phyloP scores from a whole-genome alignment of 257 asterid species.

The Dorcoceras hygrometricum region DNA sequence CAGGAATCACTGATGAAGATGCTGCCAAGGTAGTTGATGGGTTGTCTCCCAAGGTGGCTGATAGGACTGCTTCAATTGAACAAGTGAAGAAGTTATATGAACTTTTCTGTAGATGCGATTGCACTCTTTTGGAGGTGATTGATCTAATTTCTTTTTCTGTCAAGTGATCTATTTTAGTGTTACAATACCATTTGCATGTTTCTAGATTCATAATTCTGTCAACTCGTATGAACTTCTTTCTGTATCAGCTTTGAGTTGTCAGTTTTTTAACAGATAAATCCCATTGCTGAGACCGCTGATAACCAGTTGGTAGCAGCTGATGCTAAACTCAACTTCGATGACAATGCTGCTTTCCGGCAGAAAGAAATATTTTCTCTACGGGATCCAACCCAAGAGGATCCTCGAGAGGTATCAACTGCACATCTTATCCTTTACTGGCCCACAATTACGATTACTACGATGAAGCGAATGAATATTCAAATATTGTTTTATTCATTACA shows the following conservation, averaged over 20 bases:
- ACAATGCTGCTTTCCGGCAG: conserved; percentile 93
- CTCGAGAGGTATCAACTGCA: conserved; percentile 78
- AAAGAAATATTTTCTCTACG: conserved; percentile 80
- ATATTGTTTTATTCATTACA: conserved; percentile 8
- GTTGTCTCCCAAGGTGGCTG: conserved; percentile 83
- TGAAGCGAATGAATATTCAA: conserved; percentile 10
- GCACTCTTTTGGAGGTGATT: conserved; percentile 88
- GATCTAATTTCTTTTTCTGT: conserved; percentile 14
- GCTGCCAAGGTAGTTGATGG: conserved; percentile 99
- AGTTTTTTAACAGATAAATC: conserved; percentile 67
- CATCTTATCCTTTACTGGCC: not conserved
- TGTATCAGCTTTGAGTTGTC: conserved; percentile 16
- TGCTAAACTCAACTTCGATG: conserved; percentile 97
- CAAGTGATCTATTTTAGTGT: not conserved
- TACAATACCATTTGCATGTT: conserved; percentile 1
- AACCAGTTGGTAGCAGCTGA: conserved; percentile 93
- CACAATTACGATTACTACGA: not conserved
- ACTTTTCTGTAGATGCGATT: conserved; percentile 92
- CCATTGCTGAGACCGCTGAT: conserved; percentile 93
- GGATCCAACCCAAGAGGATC: conserved; percentile 96
- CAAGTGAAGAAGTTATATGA: conserved; percentile 96
- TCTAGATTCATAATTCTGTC: conserved; percentile 12
- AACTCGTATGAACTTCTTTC: conserved; percentile 17
- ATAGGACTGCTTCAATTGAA: conserved; percentile 77
- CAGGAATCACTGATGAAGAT: conserved; percentile 94